These are phyloP conservation scores for Dactylellina leptospora DNA, from an alignment of 2,329 filamentous ascomycete species.

Conservation along the genomic window DNA sequence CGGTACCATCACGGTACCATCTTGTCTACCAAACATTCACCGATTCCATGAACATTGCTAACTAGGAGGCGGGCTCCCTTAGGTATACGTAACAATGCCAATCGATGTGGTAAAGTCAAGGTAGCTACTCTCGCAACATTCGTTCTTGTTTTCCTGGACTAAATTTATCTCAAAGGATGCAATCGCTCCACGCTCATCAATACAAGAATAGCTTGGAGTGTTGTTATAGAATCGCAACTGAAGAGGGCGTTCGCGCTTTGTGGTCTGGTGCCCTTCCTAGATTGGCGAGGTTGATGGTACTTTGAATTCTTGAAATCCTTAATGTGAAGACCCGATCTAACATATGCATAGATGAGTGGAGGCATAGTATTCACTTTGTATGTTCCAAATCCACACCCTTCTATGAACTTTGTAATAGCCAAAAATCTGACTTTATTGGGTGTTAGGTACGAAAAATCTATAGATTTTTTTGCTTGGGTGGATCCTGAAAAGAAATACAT, in stretches of 20 bases:
- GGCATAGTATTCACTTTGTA: constrained; percentile 97
- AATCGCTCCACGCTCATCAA: constrained; percentile 85
- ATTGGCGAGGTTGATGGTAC: constrained; percentile 76
- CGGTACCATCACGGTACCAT: constrained; percentile 83
- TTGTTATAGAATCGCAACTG: constrained; percentile 80
- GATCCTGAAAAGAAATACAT: constrained; percentile 88
- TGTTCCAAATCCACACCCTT: neutral
- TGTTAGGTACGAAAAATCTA: constrained; percentile 84
- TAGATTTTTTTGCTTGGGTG: constrained; percentile 80
- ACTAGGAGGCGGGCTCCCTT: too few relatives aligned
- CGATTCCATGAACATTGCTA: too few relatives aligned
- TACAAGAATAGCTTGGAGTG: constrained; percentile 92
- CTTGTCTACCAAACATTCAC: neutral
- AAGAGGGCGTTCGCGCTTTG: constrained; percentile 88
- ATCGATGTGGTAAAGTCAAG: constrained; percentile 94
- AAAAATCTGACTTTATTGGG: neutral
- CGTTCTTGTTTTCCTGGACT: neutral
- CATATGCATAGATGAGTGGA: constrained; percentile 71
- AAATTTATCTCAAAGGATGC: constrained; percentile 71
- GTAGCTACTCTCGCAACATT: constrained; percentile 57
- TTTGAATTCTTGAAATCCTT: neutral
- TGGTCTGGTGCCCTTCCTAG: constrained; percentile 93
- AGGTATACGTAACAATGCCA: constrained; percentile 69
- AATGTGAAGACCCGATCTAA: neutral
- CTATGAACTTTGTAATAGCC: neutral